Base-by-base conservation (phyloP, 148 eudicot genomes). In the Rhododendron henanense region DNA sequence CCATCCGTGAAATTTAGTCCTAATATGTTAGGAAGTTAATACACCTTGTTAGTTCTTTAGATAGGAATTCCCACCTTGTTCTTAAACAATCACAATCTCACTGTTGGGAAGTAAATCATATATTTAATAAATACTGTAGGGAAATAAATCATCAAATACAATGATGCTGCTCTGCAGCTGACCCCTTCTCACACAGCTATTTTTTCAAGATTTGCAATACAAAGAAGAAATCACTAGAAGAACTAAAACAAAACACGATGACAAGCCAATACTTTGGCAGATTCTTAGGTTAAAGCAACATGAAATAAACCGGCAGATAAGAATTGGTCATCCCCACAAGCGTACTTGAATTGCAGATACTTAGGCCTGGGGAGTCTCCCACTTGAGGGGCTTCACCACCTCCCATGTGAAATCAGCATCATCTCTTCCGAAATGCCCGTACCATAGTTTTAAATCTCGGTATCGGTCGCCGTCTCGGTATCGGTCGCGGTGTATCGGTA, bases 361-460 rank as follows among this genome's bases (percentile, higher is more conserved):
- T 81, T 61, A 88, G 23, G 84, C 79, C 50, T 69, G 85, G 59
- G 91, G 86, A 50, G 83, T 87, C 50, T 87, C 89, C 89, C 89
- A 87, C 45, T 89, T 89, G 79, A 89, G 88, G 16, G 90, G 90
- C 90, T 88, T 88, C 77, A 86, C 90, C 16, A 86, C 88, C 81
- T 88, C 91, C 91, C 91, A 89, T 57, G 91, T 89, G 91, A 89
- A 89, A 83, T 87, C 89, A 47, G 91, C 10, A 47, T 79, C 91
- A 50, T 85, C 88, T 51, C 89, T 89, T 61, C 91, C 89, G 16
- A 89, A 89, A 82, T 88, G 90, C 35, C 90, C 90, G 11, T 88
- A 85, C 0, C n/a, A n/a, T n/a, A n/a, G n/a, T n/a, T n/a, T n/a
- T n/a, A n/a, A n/a, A n/a, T n/a, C n/a, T n/a, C n/a, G n/a, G n/a